These are phyloP conservation scores for Penicillium fuscoglaucum DNA, from an alignment of 2,329 filamentous ascomycete genomes.

Conservation along the genomic window DNA sequence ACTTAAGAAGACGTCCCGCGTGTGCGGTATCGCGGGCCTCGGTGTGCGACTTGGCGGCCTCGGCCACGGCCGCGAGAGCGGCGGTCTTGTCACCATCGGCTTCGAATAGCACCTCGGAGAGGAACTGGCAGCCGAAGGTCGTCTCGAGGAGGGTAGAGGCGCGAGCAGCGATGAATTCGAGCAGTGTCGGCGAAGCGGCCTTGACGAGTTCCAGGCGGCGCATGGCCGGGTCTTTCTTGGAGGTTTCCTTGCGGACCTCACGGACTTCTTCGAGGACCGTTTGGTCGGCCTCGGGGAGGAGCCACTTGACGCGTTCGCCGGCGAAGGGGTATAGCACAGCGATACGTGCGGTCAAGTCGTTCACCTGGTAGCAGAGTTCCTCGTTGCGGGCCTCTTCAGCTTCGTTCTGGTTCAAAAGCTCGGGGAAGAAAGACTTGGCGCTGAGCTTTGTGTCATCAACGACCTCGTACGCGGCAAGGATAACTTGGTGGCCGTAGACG, in stretches of 20 bases:
- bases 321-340: conserved; percentile 81
- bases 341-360: conserved; percentile 54
- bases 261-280: conserved; percentile 75
- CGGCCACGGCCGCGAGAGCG: conserved; percentile 67
- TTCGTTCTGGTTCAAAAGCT: conserved; percentile 71
- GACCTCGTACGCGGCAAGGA: conserved; percentile 84
- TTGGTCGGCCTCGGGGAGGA: conserved; percentile 64
- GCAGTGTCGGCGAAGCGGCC: conserved; percentile 70
- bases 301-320: conserved; percentile 59
- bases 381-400: conserved; percentile 42
- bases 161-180: conserved; percentile 70
- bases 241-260: conserved; percentile 76
- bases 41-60: conserved; percentile 43
- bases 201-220: conserved; percentile 75
- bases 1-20: conserved; percentile 84
- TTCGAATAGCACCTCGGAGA: conserved; percentile 77
- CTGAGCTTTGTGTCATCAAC: conserved; percentile 92
- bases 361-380: conserved; percentile 46
- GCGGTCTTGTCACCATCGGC: conserved; percentile 72
- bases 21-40: conserved; percentile 62
- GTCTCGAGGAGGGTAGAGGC: conserved; percentile 69
- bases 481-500: conserved; percentile 71
- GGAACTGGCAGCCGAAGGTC: conserved; percentile 82
- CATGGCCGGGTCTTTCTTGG: conserved; percentile 82
- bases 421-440: conserved; percentile 80